These are phyloP conservation scores for Linnemannia elongata DNA, from an alignment of 192 early-diverging fungal species.

Conservation along the genomic window DNA sequence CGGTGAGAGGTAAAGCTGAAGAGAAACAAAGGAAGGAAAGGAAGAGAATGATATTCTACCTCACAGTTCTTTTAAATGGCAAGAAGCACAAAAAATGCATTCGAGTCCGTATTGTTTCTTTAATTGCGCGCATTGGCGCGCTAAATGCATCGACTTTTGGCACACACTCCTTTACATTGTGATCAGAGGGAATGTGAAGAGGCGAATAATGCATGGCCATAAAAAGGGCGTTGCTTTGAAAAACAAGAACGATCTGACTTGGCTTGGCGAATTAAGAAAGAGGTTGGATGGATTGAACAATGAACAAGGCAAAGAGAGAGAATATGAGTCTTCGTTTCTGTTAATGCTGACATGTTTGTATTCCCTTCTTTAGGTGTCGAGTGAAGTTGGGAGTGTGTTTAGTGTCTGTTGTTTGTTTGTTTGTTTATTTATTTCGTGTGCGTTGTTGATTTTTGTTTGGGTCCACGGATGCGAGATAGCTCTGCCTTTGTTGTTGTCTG, in stretches of 20 bases:
- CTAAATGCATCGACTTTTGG: background rate
- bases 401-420: background rate
- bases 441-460: constrained; percentile 6
- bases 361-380: background rate
- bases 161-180: background rate
- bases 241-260: background rate
- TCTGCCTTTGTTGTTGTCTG: background rate
- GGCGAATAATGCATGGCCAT: background rate
- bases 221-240: background rate
- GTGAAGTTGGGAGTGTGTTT: background rate
- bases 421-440: background rate
- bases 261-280: background rate
- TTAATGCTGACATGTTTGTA: constrained; percentile 47
- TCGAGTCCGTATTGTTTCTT: background rate
- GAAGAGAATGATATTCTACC: background rate
- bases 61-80: background rate
- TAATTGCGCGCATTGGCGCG: background rate
- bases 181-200: background rate
- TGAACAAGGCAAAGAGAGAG: background rate
- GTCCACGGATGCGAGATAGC: constrained; percentile 3
- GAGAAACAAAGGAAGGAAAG: background rate
- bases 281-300: background rate
- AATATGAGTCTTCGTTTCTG: background rate
- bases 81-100: background rate
- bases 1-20: background rate